Evolutionary conservation across 2,329 filamentous ascomycete genomes (phyloP).

Genomic region (Penicillium palitans): DNA sequence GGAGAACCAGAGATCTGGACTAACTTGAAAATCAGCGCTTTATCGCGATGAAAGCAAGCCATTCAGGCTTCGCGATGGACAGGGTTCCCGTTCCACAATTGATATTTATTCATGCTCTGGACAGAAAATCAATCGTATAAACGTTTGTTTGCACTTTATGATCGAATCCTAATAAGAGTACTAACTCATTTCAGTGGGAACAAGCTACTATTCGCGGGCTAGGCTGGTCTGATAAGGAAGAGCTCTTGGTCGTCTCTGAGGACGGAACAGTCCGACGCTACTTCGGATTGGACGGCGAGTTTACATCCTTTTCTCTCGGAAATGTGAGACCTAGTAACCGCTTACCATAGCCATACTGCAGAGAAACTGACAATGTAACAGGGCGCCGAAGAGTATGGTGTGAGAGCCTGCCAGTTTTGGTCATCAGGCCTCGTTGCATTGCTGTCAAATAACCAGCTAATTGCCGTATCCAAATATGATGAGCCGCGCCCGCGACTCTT

Average conservation of each 20-base stretch:
- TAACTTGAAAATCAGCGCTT: slow-evolving; percentile 54
- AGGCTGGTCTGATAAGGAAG: slow-evolving; percentile 96
- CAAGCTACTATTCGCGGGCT: slow-evolving; percentile 82
- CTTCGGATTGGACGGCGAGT: slow-evolving; percentile 89
- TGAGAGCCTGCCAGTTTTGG: slow-evolving; percentile 89
- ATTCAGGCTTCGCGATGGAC: slow-evolving; percentile 71
- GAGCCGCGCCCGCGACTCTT: slow-evolving; percentile 86
- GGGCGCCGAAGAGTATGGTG: slow-evolving; percentile 83
- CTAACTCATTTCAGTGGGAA: slow-evolving; percentile 66
- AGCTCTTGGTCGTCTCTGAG: slow-evolving; percentile 79
- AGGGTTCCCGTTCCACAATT: slow-evolving; percentile 76
- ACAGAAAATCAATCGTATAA: slow-evolving; percentile 78
- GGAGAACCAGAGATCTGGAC: neutral
- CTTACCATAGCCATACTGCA: too few species aligned
- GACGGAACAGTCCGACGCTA: slow-evolving; percentile 91
- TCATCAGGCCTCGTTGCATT: slow-evolving; percentile 88
- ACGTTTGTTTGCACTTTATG: slow-evolving; percentile 41
- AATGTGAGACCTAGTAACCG: slow-evolving; percentile 51
- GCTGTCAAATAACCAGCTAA: slow-evolving; percentile 79
- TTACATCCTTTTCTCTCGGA: slow-evolving; percentile 89
- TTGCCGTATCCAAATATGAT: slow-evolving; percentile 84
- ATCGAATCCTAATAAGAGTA: neutral
- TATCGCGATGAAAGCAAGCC: slow-evolving; percentile 89
- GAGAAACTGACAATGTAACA: slow-evolving; percentile 30
- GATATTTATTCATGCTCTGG: slow-evolving; percentile 94